Evolutionary conservation across 495 filamentous ascomycete species (phyloP), one percentile per base, ranked within the genome.

Genomic region (Aspergillus hancockii): DNA sequence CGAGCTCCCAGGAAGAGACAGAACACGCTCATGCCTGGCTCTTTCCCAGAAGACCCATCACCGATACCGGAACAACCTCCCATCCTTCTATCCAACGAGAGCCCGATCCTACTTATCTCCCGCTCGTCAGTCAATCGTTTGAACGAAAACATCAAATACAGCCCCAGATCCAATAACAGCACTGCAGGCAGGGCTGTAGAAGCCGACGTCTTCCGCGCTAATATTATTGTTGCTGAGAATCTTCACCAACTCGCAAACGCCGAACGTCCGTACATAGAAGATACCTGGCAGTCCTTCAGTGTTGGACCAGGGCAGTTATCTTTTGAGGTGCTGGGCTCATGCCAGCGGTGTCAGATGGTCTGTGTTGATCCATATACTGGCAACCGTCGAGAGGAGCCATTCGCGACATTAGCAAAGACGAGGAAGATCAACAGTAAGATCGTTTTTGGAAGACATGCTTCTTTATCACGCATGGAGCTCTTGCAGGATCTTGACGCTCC

Each of bases 281-380:
- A 84, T 49, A 56, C 58, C 12, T 85, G 81, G 81, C 59, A 67
- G 3, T 67, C 58, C 10, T 31, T 82, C 28, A 65, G 63, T 1
- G 75, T 82, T 22, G 75, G 76, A 0, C 58, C 73, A 0, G 55
- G 65, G 7, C 58, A 70, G 38, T 56, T 78, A 36, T 66, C 75
- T 3, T 88, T 91, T 53, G 79, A 90, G 64, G 84, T 93, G 59
- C 75, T 97, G 5, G 93, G 91, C 0, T 81, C 86, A 19, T 98
- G 94, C 66, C 82, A 92, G 36, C 76, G 94, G 16, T 98, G 94
- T 60, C 92, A 96, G 64, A 97, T 98, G 91, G 88, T 98, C 13
- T 97, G 93, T 68, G 83, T 97, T 46, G 86, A 98, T 61, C 94
- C 96, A 65, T 74, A 86, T 18, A 95, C 89, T 6, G 93, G 86